Conservation (phyloP, 2,329 filamentous ascomycete genomes). For the Pyricularia grisea region DNA sequence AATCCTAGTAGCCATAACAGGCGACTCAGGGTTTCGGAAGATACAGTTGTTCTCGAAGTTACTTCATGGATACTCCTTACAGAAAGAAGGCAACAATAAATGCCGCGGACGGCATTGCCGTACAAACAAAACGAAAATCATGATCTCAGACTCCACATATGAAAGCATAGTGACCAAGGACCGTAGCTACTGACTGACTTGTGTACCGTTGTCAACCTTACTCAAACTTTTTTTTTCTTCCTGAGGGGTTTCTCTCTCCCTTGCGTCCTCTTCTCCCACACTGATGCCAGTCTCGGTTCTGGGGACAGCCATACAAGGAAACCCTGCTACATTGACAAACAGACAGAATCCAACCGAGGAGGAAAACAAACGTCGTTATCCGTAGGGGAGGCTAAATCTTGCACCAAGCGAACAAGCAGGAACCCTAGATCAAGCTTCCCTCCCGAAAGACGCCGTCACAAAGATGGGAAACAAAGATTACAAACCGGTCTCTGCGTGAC, state of each 20-base stretch:
- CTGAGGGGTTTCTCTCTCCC: neutral
- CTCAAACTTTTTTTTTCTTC: constrained; percentile 4
- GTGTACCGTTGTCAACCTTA: neutral
- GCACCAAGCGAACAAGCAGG: neutral
- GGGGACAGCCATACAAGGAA: neutral
- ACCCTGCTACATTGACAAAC: neutral
- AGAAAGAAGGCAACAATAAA: neutral
- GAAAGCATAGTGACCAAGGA: neutral
- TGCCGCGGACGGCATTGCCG: neutral
- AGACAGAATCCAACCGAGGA: neutral
- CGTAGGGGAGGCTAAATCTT: neutral
- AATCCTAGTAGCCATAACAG: neutral
- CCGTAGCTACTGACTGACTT: neutral
- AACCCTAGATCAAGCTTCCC: neutral
- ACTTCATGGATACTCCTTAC: neutral
- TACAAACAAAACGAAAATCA: neutral
- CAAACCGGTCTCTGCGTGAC: neutral
- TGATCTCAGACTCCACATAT: too few relatives aligned
- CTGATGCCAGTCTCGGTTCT: neutral
- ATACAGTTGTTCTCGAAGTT: neutral
- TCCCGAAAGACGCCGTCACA: neutral
- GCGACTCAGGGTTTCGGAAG: neutral
- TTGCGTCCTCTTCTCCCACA: neutral
- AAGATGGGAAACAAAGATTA: neutral
- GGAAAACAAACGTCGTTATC: neutral